phyloP scores from a whole-genome alignment of 2,329 filamentous ascomycete species.

The Bipolaris sorokiniana region DNA sequence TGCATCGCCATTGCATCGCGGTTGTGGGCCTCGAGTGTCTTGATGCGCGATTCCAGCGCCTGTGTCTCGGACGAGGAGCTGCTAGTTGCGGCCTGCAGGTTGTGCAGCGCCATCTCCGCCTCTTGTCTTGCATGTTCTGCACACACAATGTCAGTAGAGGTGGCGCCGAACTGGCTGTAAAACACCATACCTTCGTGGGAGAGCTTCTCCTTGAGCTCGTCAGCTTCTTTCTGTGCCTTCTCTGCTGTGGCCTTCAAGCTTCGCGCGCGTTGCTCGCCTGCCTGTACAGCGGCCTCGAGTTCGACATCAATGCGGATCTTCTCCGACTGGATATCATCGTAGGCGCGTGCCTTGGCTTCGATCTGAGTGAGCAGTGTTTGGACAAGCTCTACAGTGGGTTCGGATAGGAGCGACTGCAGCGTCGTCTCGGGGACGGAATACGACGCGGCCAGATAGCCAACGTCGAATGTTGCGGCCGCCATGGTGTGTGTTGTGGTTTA shows the following conservation, averaged over 20 bases:
- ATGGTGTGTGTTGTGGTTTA: slow-evolving; percentile 49
- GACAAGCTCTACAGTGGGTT: slow-evolving; percentile 80
- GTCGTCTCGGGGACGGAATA: slow-evolving; percentile 71
- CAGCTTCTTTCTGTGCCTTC: slow-evolving; percentile 81
- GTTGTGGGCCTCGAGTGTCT: slow-evolving; percentile 87
- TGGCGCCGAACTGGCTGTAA: not conserved
- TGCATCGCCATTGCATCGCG: slow-evolving; percentile 87
- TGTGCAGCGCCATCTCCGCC: slow-evolving; percentile 81
- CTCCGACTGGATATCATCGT: slow-evolving; percentile 80
- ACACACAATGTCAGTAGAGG: slow-evolving; percentile 18
- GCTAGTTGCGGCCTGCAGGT: slow-evolving; percentile 75
- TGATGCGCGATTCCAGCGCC: slow-evolving; percentile 79
- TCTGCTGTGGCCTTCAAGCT: slow-evolving; percentile 81
- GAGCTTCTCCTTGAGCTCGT: slow-evolving; percentile 80
- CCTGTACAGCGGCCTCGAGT: slow-evolving; percentile 86
- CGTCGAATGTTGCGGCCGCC: slow-evolving; percentile 67
- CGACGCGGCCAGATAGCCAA: slow-evolving; percentile 74
- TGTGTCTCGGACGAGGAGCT: slow-evolving; percentile 76
- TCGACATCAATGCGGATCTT: slow-evolving; percentile 92
- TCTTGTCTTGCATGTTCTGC: slow-evolving; percentile 76
- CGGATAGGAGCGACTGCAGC: slow-evolving; percentile 65
- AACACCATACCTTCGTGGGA: slow-evolving; percentile 74
- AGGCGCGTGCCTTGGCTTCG: slow-evolving; percentile 78
- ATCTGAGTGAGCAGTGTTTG: slow-evolving; percentile 75
- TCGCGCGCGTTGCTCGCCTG: slow-evolving; percentile 80